phyloP scores from a whole-genome alignment of 1,139 yeast species.

The Magnusiomyces paraingens region DNA sequence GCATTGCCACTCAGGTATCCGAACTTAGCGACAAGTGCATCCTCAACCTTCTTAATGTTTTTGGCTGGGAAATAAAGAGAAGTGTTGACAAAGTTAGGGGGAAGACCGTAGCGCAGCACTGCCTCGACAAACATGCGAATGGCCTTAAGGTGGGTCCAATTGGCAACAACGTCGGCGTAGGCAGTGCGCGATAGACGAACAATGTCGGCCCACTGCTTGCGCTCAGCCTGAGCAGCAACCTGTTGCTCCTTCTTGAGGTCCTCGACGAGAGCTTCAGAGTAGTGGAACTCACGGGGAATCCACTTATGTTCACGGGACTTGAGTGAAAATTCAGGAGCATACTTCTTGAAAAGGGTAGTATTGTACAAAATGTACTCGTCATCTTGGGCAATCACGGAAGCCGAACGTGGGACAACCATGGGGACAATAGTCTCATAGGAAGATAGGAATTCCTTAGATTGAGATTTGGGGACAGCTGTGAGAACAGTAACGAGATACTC shows the following conservation, averaged over 20 bases:
- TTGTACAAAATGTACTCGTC: slow-evolving; percentile 65
- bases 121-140: slow-evolving; percentile 55
- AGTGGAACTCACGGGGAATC: slow-evolving; percentile 89
- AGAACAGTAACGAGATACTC: slow-evolving; percentile 80
- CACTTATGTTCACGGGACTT: slow-evolving; percentile 80
- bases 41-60: slow-evolving; percentile 50
- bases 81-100: slow-evolving; percentile 78
- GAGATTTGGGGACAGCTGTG: slow-evolving; percentile 75
- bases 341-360: slow-evolving; percentile 82
- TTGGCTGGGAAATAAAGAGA: slow-evolving; percentile 39
- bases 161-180: slow-evolving; percentile 71
- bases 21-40: slow-evolving; percentile 62
- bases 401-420: slow-evolving; percentile 90
- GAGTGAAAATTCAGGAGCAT: slow-evolving; percentile 57
- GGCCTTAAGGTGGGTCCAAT: slow-evolving; percentile 84
- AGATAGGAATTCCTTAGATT: slow-evolving; percentile 52
- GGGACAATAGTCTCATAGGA: slow-evolving; percentile 69
- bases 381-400: slow-evolving; percentile 62
- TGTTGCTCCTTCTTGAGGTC: slow-evolving; percentile 72
- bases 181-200: slow-evolving; percentile 82
- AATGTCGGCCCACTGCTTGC: slow-evolving; percentile 67
- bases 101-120: slow-evolving; percentile 91
- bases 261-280: slow-evolving; percentile 70
- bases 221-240: slow-evolving; percentile 66
- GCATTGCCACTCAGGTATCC: slow-evolving; percentile 93